Conservation (phyloP, 108 stramenopile genomes). For the Craspedostauros australis region DNA sequence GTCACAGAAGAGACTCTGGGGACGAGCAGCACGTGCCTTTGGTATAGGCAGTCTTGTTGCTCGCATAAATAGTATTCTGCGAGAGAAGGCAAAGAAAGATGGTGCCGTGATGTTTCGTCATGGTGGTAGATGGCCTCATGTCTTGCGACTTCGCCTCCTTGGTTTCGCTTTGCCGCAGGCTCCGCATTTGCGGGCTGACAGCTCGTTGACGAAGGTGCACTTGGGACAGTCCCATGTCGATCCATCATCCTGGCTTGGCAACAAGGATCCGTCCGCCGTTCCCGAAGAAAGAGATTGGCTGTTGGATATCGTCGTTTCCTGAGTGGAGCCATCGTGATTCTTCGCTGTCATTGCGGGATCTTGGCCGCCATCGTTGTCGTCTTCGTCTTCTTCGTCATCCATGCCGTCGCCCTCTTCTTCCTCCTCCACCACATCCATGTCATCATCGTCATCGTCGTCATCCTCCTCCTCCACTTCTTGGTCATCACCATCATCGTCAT, state of each 20-base stretch:
- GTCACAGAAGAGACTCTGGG: no score
- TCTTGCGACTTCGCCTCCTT: no score
- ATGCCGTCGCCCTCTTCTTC: slow-evolving; percentile 12
- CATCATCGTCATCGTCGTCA: background rate
- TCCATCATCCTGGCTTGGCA: background rate
- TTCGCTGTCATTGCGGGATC: no score
- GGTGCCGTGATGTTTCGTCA: no score
- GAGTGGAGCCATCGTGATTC: no score
- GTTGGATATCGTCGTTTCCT: no score
- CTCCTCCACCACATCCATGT: background rate
- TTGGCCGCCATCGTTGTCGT: slow-evolving; percentile 3
- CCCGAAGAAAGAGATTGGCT: background rate
- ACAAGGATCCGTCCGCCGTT: background rate
- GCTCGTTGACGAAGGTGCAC: slow-evolving; percentile 50
- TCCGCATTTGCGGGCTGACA: slow-evolving; percentile 37
- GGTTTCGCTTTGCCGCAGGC: slow-evolving; percentile 20
- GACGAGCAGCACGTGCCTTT: no score
- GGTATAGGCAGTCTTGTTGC: no score
- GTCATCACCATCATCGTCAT: slow-evolving; percentile 4
- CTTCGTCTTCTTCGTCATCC: slow-evolving; percentile 5
- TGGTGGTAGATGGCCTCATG: no score
- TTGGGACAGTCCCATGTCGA: slow-evolving; percentile 34
- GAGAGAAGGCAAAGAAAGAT: no score
- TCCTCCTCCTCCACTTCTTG: slow-evolving; percentile 20
- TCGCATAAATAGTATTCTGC: no score